Conservation (phyloP, 1,139 yeast species). For the Yamadazyma friedrichii region DNA sequence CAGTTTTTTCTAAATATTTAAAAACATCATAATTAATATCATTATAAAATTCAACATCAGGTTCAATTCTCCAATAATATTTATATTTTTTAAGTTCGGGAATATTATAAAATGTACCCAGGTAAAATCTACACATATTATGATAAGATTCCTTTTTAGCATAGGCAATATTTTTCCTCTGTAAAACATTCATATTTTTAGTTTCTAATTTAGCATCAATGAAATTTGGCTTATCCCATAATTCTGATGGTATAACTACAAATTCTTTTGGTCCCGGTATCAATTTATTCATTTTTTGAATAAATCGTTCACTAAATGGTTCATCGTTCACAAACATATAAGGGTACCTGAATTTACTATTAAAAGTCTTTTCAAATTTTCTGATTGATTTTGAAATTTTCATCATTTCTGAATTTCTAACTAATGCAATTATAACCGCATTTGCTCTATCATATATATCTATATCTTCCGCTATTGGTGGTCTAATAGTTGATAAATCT, state of each 20-base stretch:
- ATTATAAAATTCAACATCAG: constrained; percentile 66
- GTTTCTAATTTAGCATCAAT: constrained; percentile 48
- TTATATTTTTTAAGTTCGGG: constrained; percentile 50
- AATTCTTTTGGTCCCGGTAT: constrained; percentile 57
- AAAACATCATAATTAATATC: constrained; percentile 74
- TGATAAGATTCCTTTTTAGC: constrained; percentile 66
- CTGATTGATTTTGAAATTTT: constrained; percentile 52
- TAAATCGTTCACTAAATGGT: constrained; percentile 61
- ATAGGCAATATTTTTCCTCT: constrained; percentile 55
- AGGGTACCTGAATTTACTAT: constrained; percentile 69
- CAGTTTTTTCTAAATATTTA: constrained; percentile 65
- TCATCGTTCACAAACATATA: constrained; percentile 77
- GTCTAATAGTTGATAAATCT: constrained; percentile 33
- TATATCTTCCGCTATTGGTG: constrained; percentile 25
- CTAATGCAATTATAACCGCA: constrained; percentile 74
- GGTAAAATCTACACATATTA: constrained; percentile 67
- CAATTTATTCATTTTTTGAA: constrained; percentile 31
- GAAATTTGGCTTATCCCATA: constrained; percentile 65
- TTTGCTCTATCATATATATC: constrained; percentile 49
- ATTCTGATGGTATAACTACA: constrained; percentile 51
- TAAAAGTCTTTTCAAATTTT: constrained; percentile 64
- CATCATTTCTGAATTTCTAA: constrained; percentile 58
- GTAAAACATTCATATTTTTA: constrained; percentile 38
- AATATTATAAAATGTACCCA: constrained; percentile 60
- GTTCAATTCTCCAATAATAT: constrained; percentile 83